Percentiles rank a stretch among this genome's conserved stretches.
These are phyloP conservation scores for Pontederia paniculata DNA, from an alignment of 176 grass and related monocot genomes.

Conservation along the genomic window DNA sequence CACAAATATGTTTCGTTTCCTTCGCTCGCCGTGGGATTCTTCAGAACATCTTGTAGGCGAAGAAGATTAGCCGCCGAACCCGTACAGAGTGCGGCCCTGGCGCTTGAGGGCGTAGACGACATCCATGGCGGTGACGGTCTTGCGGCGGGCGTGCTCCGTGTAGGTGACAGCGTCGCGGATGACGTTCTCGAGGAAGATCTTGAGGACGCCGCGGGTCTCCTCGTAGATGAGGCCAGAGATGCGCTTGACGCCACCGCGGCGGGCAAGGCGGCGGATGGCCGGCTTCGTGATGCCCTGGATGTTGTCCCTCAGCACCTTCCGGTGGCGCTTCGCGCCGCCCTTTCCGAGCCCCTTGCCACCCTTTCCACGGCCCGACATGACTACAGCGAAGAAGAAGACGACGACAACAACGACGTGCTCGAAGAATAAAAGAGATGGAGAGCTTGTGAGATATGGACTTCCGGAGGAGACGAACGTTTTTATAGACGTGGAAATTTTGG, in stretches of 20 bases:
- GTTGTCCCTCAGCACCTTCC: slow-evolving; percentile 3
- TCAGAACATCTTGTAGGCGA: too few relatives aligned
- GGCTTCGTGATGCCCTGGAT: slow-evolving; percentile 7
- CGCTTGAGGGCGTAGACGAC: slow-evolving; percentile 32
- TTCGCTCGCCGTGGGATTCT: too few relatives aligned
- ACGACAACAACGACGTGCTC: too few relatives aligned
- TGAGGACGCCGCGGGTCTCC: slow-evolving; percentile 20
- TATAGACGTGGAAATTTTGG: too few relatives aligned
- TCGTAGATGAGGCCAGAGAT: slow-evolving; percentile 11
- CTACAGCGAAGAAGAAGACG: too few relatives aligned
- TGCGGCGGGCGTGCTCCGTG: slow-evolving; percentile 24
- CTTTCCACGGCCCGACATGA: slow-evolving; percentile 2
- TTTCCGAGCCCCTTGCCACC: not conserved
- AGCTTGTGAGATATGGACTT: too few relatives aligned
- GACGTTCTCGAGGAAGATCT: slow-evolving; percentile 30
- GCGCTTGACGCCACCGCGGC: not conserved
- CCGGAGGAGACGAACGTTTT: too few relatives aligned
- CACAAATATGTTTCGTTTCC: too few relatives aligned
- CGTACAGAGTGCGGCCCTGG: slow-evolving; percentile 23
- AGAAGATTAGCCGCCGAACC: slow-evolving; percentile 8
- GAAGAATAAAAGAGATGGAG: too few relatives aligned
- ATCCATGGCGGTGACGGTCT: slow-evolving; percentile 36
- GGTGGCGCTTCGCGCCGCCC: slow-evolving; percentile 8
- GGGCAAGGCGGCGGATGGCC: slow-evolving; percentile 4
- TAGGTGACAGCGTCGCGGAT: slow-evolving; percentile 33